Conservation (phyloP, 768 basidiomycete species). For the Galerina sulciceps region DNA sequence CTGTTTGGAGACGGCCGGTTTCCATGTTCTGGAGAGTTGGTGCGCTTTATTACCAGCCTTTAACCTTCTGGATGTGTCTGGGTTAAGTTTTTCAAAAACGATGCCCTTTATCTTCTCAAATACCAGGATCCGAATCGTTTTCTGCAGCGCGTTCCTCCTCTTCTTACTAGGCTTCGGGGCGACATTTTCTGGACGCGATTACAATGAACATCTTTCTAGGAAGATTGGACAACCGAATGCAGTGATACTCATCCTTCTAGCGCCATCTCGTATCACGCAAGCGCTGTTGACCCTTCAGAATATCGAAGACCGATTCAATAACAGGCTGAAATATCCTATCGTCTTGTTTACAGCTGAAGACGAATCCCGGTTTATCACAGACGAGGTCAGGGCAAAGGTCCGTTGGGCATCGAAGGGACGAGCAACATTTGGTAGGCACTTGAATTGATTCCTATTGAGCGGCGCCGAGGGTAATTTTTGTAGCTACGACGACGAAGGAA, state of each 20-base stretch:
- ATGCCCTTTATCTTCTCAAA: background rate
- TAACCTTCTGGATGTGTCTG: too few relatives aligned
- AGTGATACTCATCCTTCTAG: conserved; percentile 31
- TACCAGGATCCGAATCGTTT: background rate
- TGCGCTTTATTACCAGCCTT: too few relatives aligned
- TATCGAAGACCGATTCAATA: conserved; percentile 33
- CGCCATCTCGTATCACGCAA: conserved; percentile 28
- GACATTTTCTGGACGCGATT: background rate
- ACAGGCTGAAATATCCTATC: conserved; percentile 31
- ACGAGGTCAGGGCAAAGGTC: conserved; percentile 26
- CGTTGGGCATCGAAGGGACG: conserved; percentile 29
- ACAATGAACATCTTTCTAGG: background rate
- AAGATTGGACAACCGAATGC: conserved; percentile 20
- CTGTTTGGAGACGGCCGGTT: too few relatives aligned
- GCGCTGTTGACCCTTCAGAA: conserved; percentile 30
- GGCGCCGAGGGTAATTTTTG: too few relatives aligned
- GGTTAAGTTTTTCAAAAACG: too few relatives aligned
- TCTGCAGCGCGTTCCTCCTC: background rate
- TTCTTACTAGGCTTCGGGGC: background rate
- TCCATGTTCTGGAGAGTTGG: too few relatives aligned
- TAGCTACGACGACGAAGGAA: conserved; percentile 24
- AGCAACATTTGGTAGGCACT: conserved; percentile 27
- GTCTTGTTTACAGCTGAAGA: conserved; percentile 31
- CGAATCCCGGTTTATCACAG: conserved; percentile 23
- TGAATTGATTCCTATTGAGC: background rate